Evolutionary conservation across 768 basidiomycete genomes (phyloP).

Genomic region (Stropharia rugosoannulata): DNA sequence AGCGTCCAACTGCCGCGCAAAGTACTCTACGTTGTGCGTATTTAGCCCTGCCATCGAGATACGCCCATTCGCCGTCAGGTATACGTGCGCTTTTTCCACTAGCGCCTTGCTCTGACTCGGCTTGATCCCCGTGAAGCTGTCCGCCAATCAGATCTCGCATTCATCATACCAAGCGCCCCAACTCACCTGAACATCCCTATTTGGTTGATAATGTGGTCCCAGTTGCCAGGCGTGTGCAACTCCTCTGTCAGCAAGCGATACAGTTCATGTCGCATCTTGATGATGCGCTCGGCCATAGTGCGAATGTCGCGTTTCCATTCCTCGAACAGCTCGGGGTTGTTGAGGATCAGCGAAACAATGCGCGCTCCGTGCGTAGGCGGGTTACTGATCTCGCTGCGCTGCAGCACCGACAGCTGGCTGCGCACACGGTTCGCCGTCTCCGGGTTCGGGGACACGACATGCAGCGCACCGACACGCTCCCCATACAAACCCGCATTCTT

Average conservation of each 20-base stretch:
- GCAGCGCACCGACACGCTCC: slow-evolving; percentile 93
- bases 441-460: slow-evolving; percentile 64
- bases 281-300: slow-evolving; percentile 93
- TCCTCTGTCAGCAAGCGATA: slow-evolving; percentile 71
- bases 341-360: slow-evolving; percentile 82
- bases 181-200: slow-evolving; percentile 95
- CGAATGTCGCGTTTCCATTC: slow-evolving; percentile 90
- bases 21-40: slow-evolving; percentile 70
- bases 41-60: slow-evolving; percentile 97
- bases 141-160: slow-evolving; percentile 4
- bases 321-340: slow-evolving; percentile 67
- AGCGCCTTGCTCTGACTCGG: slow-evolving; percentile 64
- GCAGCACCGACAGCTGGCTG: slow-evolving; percentile 89
- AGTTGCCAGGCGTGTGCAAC: slow-evolving; percentile 85
- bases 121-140: slow-evolving; percentile 83
- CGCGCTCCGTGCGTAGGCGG: slow-evolving; percentile 91
- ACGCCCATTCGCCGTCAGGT: slow-evolving; percentile 83
- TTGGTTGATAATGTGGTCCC: slow-evolving; percentile 95
- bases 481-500: slow-evolving; percentile 96
- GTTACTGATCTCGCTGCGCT: slow-evolving; percentile 94
- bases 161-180: background rate
- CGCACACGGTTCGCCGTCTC: slow-evolving; percentile 73
- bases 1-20: slow-evolving; percentile 69
- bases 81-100: slow-evolving; percentile 74
- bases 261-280: slow-evolving; percentile 84